Conservation (phyloP, 2,329 filamentous ascomycete genomes). For the Myriosclerotinia scirpicola region DNA sequence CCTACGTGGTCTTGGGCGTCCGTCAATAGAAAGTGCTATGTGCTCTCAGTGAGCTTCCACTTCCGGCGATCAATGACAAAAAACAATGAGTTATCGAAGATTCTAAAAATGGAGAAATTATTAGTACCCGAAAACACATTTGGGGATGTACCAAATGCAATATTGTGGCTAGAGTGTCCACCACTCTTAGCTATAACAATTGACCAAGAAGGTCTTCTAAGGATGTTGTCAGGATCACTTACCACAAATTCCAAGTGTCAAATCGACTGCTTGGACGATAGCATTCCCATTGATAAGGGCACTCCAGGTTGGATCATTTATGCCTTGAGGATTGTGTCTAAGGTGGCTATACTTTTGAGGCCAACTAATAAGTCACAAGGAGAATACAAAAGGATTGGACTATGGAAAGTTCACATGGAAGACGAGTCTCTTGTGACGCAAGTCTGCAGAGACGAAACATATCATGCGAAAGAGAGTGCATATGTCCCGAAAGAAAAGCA, state of each 20-base stretch:
- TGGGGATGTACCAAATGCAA: not conserved
- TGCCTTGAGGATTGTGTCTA: not conserved
- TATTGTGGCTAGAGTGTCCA: not conserved
- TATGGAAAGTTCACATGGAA: not conserved
- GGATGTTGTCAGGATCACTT: not conserved
- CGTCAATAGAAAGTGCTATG: not conserved
- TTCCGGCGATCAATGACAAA: no score
- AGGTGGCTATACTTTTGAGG: not conserved
- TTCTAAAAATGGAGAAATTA: not conserved
- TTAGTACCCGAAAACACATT: not conserved
- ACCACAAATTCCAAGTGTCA: not conserved
- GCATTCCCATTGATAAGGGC: no score
- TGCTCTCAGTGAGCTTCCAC: no score
- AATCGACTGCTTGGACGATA: no score
- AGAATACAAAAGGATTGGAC: not conserved
- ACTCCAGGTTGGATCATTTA: not conserved
- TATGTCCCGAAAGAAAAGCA: not conserved
- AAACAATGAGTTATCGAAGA: not conserved
- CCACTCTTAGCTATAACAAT: not conserved
- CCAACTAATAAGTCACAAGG: not conserved
- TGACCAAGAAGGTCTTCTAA: accelerated
- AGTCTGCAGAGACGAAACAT: not conserved
- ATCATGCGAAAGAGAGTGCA: not conserved
- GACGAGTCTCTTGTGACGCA: not conserved
- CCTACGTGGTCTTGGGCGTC: not conserved